Conservation (phyloP, 768 basidiomycete species). For the Russula griseocarnosa region DNA sequence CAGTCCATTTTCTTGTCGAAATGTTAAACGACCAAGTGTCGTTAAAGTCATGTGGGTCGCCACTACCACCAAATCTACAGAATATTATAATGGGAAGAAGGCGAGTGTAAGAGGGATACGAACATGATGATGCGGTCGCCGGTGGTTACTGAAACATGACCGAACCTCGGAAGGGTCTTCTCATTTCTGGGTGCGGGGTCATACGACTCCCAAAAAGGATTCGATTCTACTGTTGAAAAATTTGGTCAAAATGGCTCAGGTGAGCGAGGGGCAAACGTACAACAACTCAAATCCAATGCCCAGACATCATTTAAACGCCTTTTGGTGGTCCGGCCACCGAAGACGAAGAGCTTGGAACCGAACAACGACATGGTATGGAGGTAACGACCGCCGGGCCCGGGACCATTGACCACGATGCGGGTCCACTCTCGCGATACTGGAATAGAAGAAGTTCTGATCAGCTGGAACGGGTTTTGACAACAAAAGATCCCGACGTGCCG, state of each 20-base stretch:
- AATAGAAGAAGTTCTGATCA: neutral
- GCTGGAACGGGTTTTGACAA: neutral
- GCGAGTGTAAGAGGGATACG: no score
- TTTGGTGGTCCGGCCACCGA: slow-evolving; percentile 94
- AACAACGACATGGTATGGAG: slow-evolving; percentile 94
- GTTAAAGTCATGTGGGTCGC: slow-evolving; percentile 98
- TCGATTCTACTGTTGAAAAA: slow-evolving; percentile 60
- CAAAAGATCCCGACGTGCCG: slow-evolving; percentile 48
- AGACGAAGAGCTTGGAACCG: slow-evolving; percentile 87
- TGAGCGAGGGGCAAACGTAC: slow-evolving; percentile 47
- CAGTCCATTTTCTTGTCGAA: slow-evolving; percentile 75
- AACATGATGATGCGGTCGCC: no score
- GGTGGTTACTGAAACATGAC: slow-evolving; percentile 52
- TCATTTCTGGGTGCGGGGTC: slow-evolving; percentile 55
- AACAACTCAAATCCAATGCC: slow-evolving; percentile 91
- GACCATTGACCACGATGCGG: slow-evolving; percentile 69
- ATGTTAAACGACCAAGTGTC: slow-evolving; percentile 96
- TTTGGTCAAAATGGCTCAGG: slow-evolving; percentile 15
- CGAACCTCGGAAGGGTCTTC: slow-evolving; percentile 78
- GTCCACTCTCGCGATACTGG: slow-evolving; percentile 95
- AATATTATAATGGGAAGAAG: no score
- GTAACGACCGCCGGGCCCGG: slow-evolving; percentile 82
- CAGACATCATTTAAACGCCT: slow-evolving; percentile 92
- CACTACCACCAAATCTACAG: slow-evolving; percentile 74
- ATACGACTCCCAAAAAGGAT: slow-evolving; percentile 76